Conservation (phyloP, 2,329 filamentous ascomycete species). For the Fusarium decemcellulare region DNA sequence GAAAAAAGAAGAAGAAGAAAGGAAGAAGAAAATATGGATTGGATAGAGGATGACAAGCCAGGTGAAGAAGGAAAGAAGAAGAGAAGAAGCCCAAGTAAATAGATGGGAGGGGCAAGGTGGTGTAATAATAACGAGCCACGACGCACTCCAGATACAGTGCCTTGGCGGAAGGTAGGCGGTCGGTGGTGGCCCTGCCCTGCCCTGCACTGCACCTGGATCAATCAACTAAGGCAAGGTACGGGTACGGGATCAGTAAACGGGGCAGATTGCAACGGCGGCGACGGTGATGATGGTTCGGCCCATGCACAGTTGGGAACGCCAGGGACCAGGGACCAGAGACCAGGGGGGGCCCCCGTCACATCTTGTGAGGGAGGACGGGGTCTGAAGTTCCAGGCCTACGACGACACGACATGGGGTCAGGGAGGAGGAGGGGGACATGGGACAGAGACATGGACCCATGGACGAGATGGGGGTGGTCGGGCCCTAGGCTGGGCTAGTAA, state of each 20-base stretch:
- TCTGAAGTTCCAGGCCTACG: conserved; percentile 34
- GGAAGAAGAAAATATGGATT: conserved; percentile 37
- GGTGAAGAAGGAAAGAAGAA: conserved; percentile 33
- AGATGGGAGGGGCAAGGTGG: conserved; percentile 44
- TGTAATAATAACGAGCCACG: conserved; percentile 39
- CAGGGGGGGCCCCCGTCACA: conserved; percentile 28
- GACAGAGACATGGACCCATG: no score
- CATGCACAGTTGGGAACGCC: conserved; percentile 28
- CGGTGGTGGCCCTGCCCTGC: neutral
- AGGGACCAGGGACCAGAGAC: conserved; percentile 29
- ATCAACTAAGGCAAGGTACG: conserved; percentile 25
- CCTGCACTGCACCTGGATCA: conserved; percentile 16
- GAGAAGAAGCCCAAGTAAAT: conserved; percentile 39
- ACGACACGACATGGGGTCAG: conserved; percentile 7
- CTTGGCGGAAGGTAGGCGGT: conserved; percentile 6
- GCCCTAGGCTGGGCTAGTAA: neutral
- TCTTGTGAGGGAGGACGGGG: conserved; percentile 30
- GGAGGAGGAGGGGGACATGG: no score
- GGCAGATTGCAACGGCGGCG: conserved; percentile 49
- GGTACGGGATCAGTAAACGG: conserved; percentile 1
- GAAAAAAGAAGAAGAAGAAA: conserved; percentile 40
- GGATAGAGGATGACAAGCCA: conserved; percentile 41
- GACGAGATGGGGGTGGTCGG: no score
- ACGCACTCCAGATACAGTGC: conserved; percentile 23
- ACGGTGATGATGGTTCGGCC: conserved; percentile 47